These are phyloP conservation scores for Aspergillus panamensis DNA, from an alignment of 495 filamentous ascomycete genomes.

Conservation along the genomic window DNA sequence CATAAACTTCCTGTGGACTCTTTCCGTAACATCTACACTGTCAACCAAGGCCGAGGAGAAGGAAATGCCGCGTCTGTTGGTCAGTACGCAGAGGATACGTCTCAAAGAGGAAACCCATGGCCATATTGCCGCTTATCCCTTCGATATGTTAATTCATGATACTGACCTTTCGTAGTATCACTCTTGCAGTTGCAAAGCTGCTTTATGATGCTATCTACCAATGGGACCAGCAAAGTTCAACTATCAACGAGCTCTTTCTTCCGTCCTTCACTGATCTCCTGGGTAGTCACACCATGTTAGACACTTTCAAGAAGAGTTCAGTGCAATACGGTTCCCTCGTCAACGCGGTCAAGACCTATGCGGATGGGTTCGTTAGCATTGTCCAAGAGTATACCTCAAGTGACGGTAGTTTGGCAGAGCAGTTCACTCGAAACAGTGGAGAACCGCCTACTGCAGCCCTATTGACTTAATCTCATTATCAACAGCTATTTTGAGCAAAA, in stretches of 20 bases:
- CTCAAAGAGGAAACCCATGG: slow-evolving; percentile 63
- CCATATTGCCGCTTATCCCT: slow-evolving; percentile 13
- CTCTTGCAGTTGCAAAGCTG: slow-evolving; percentile 38
- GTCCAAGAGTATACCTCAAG: slow-evolving; percentile 48
- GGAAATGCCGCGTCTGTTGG: slow-evolving; percentile 60
- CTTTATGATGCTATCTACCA: slow-evolving; percentile 46
- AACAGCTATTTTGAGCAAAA: slow-evolving; percentile 45
- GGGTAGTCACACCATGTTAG: slow-evolving; percentile 32
- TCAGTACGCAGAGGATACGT: slow-evolving; percentile 65
- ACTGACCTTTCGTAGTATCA: slow-evolving; percentile 21
- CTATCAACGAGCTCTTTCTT: slow-evolving; percentile 39
- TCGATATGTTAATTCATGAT: neutral
- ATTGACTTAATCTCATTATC: slow-evolving; percentile 68
- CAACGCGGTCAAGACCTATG: slow-evolving; percentile 44
- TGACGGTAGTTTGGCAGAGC: slow-evolving; percentile 57
- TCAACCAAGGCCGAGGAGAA: slow-evolving; percentile 38
- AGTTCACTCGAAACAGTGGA: slow-evolving; percentile 54
- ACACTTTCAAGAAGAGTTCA: slow-evolving; percentile 35
- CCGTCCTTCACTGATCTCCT: slow-evolving; percentile 44
- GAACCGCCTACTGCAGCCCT: slow-evolving; percentile 51
- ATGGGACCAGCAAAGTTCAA: slow-evolving; percentile 43
- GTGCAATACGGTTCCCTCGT: slow-evolving; percentile 39
- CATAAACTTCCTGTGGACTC: slow-evolving; percentile 50
- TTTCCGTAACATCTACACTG: slow-evolving; percentile 46
- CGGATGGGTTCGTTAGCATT: slow-evolving; percentile 46